phyloP scores from a whole-genome alignment of 202 grass and related monocot species.

The Cymbopogon flexuosus region DNA sequence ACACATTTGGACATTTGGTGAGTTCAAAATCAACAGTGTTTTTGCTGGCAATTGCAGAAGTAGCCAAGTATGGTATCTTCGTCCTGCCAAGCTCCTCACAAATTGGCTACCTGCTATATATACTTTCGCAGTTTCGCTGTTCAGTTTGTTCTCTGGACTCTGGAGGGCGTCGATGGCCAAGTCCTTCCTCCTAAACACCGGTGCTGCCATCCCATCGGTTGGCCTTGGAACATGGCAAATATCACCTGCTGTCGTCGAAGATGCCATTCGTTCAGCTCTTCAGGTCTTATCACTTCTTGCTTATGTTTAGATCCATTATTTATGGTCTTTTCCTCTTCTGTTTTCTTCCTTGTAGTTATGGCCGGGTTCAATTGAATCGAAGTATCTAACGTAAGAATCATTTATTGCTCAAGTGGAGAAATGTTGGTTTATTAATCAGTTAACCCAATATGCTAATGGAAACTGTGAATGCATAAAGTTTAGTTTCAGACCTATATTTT shows the following conservation, averaged over 20 bases:
- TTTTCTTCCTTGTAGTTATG: neutral
- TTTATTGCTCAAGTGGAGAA: neutral
- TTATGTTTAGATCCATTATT: neutral
- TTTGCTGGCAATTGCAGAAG: neutral
- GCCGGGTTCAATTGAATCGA: neutral
- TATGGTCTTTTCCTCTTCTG: neutral
- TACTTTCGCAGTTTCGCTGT: neutral
- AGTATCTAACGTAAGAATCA: neutral
- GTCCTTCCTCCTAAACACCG: conserved; percentile 44
- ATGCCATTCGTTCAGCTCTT: conserved; percentile 37
- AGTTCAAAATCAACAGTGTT: neutral
- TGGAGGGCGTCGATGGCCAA: conserved; percentile 10
- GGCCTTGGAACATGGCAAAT: conserved; percentile 62
- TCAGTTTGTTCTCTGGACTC: neutral
- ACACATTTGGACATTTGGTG: neutral
- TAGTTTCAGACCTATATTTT: neutral
- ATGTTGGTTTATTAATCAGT: neutral
- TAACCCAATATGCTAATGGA: neutral
- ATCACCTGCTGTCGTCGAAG: conserved; percentile 22
- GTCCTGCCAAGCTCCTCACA: neutral
- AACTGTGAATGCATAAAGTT: neutral
- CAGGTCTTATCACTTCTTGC: conserved; percentile 35
- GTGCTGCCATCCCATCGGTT: conserved; percentile 38
- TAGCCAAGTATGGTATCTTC: neutral
- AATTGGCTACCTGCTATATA: neutral